Percentiles rank a stretch among this genome's conserved stretches.
These are phyloP conservation scores for Epithemia pelagica DNA, from an alignment of 108 stramenopile genomes.

Conservation along the genomic window DNA sequence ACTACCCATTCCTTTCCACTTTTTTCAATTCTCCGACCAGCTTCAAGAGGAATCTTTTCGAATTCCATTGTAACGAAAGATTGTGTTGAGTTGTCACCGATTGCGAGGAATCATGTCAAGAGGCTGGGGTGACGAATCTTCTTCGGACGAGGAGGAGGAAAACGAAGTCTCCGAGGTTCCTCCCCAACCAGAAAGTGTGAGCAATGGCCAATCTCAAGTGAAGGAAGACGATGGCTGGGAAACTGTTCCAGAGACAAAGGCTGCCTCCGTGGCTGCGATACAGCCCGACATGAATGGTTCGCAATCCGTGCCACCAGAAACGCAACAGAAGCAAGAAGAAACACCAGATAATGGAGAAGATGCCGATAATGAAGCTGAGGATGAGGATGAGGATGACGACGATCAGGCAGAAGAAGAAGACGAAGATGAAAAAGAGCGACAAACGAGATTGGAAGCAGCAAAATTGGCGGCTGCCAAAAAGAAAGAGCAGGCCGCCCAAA, in stretches of 20 bases:
- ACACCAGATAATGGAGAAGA: background rate
- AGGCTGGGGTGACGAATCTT: background rate
- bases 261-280: background rate
- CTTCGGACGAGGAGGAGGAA: background rate
- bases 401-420: conserved; percentile 21
- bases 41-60: too few relatives aligned
- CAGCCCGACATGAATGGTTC: background rate
- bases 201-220: background rate
- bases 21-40: too few relatives aligned
- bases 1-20: too few relatives aligned
- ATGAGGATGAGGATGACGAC: conserved; percentile 1
- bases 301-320: background rate
- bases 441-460: conserved; percentile 21
- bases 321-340: background rate
- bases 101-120: background rate
- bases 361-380: background rate
- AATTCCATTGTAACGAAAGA: too few relatives aligned
- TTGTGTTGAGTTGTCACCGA: too few relatives aligned
- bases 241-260: background rate
- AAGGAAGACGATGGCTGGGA: background rate
- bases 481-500: conserved; percentile 6
- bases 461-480: conserved; percentile 13
- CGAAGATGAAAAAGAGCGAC: conserved; percentile 27
- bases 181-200: background rate
- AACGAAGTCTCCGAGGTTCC: background rate